Evolutionary conservation across 768 basidiomycete species (phyloP).

Genomic region (Suillus subaureus): DNA sequence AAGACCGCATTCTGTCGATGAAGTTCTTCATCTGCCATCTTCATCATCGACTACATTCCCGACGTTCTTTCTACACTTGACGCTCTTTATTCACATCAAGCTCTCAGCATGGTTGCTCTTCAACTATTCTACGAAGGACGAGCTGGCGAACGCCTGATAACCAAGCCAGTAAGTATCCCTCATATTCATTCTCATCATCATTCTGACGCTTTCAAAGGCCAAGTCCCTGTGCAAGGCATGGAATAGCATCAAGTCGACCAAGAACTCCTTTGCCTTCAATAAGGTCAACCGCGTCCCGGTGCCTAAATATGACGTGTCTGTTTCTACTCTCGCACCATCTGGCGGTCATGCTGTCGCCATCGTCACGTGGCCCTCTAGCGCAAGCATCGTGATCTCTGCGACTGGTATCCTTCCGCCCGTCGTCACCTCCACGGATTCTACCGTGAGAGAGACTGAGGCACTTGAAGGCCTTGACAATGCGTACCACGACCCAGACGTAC

Average conservation of each 20-base stretch:
- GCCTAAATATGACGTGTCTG: background rate
- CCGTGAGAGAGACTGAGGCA: background rate
- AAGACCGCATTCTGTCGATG: background rate
- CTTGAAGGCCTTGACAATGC: conserved; percentile 2
- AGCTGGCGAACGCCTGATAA: background rate
- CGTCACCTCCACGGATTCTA: background rate
- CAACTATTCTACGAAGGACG: background rate
- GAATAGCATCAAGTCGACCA: background rate
- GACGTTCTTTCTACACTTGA: background rate
- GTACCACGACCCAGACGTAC: conserved; percentile 12
- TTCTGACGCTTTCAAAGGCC: background rate
- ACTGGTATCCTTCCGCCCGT: conserved; percentile 9
- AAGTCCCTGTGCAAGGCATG: background rate
- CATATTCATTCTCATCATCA: background rate
- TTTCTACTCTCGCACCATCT: background rate
- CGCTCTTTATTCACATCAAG: background rate
- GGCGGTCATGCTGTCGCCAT: background rate
- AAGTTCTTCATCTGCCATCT: background rate
- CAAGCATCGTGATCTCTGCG: conserved; percentile 8
- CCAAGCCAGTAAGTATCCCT: background rate
- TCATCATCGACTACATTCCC: background rate
- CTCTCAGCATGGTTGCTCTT: background rate
- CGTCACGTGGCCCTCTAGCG: conserved; percentile 4
- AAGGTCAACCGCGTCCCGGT: background rate
- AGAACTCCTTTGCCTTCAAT: background rate